Evolutionary conservation across 257 asterid genomes (phyloP), one percentile per base, ranked within the genome.

Genomic region (Plantago major): DNA sequence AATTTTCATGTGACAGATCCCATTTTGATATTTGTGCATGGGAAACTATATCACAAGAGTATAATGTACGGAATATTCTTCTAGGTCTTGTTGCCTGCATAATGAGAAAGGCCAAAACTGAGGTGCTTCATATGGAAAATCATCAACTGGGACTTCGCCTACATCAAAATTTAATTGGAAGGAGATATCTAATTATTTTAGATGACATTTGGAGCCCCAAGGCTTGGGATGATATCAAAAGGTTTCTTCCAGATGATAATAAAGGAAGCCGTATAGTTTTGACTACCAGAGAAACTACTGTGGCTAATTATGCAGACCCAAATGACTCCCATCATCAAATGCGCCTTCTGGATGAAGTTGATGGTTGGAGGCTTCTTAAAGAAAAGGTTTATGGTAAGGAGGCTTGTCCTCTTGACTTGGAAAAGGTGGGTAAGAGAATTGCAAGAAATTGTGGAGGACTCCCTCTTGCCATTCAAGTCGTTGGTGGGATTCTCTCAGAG

Each of bases 341-440:
- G 76, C 46, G 42, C 7, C 30, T 71, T 50, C 47, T 71, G 10
- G 10, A 18, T 9, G 10, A 59, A 30, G 16, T 11, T 6, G 38
- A 60, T 0, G 60, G 71, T 14, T 71, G 76, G 71, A 16, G 33
- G 55, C 71, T 71, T 76, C 58, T 43, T 68, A 43, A 62, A 46
- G 42, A 67, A 38, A 61, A 47, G 77, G 79, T 54, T 47, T 74
- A 46, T 48, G 64, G 46, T 4, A 28, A 38, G 5, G 48, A 47
- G 19, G 10, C 13, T 2, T 72, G 69, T 44, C 65, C 77, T 40
- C 37, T 11, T 0, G 48, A 11, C 10, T 42, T 67, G 40, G 52
- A 73, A 46, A 0, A 11, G 3, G 11, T 68, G 1, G 78, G 74
- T 42, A 28, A 7, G 40, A 67, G 26, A 58, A 67, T 73, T 9